These are phyloP conservation scores for Carallia brachiata DNA, from an alignment of 345 rosid species.

Conservation along the genomic window DNA sequence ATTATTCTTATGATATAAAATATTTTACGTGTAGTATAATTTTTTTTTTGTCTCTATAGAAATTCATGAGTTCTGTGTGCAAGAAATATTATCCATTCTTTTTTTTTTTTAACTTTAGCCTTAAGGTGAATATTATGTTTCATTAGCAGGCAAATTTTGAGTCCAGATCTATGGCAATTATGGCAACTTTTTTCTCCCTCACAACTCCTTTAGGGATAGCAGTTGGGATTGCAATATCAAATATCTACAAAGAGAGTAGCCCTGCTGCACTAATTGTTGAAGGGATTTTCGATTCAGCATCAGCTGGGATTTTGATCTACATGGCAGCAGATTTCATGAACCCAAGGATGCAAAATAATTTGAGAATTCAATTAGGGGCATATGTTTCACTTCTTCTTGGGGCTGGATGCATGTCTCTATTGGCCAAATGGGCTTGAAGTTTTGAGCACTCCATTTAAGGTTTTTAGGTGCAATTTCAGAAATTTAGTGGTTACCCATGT, in stretches of 20 bases:
- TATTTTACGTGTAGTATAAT: too few relatives aligned
- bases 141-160: constrained; percentile 47
- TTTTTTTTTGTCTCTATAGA: too few relatives aligned
- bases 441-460: neutral
- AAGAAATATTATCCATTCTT: too few relatives aligned
- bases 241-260: constrained; percentile 42
- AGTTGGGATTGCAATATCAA: constrained; percentile 55
- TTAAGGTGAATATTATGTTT: neutral
- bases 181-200: constrained; percentile 72
- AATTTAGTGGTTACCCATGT: too few relatives aligned
- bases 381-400: constrained; percentile 56
- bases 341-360: constrained; percentile 50
- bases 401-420: constrained; percentile 56
- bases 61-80: too few relatives aligned
- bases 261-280: constrained; percentile 50
- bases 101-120: too few relatives aligned
- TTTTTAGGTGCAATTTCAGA: neutral
- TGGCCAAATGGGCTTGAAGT: constrained; percentile 67
- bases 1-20: too few relatives aligned
- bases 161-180: constrained; percentile 42
- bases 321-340: constrained; percentile 76
- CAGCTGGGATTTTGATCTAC: constrained; percentile 70
- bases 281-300: constrained; percentile 61
- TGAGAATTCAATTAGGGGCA: constrained; percentile 55
- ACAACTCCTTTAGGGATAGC: constrained; percentile 64